A percentile compares a stretch with the other conserved stretches of the same genome.
Conservation (phyloP, 371 early-diverging fungal species). For the Mucor sp. region DNA sequence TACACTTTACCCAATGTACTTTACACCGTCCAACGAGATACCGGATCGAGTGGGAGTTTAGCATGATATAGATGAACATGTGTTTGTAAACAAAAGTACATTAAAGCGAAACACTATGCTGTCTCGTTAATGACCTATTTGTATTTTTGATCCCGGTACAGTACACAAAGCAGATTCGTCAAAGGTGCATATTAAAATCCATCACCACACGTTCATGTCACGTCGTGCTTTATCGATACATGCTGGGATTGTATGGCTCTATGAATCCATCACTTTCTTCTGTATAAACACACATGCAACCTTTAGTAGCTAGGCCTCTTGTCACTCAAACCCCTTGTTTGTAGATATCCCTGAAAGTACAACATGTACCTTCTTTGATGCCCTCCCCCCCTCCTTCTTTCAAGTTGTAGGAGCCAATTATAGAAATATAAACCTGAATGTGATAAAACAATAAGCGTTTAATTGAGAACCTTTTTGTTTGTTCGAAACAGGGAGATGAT, state of each 20-base stretch:
- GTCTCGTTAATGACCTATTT: too few relatives aligned
- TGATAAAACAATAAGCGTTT: background rate
- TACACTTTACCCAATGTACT: too few relatives aligned
- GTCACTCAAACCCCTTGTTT: background rate
- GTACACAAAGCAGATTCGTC: background rate
- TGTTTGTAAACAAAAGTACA: background rate
- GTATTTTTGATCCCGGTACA: background rate
- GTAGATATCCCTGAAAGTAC: background rate
- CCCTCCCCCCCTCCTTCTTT: background rate
- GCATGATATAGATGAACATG: background rate
- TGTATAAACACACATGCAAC: background rate
- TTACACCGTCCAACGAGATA: too few relatives aligned
- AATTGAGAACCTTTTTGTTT: background rate
- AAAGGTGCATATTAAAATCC: background rate
- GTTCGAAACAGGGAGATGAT: background rate
- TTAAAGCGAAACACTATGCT: background rate
- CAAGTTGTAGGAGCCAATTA: background rate
- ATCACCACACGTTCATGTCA: background rate
- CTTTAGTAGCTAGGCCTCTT: background rate
- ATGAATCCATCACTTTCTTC: too few relatives aligned
- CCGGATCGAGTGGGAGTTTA: too few relatives aligned
- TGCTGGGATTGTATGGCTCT: background rate
- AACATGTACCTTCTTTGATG: too few relatives aligned
- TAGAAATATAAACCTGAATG: background rate
- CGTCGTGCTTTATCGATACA: too few relatives aligned